Base-by-base conservation (phyloP, 148 eudicot species). In the Nepenthes gracilis region DNA sequence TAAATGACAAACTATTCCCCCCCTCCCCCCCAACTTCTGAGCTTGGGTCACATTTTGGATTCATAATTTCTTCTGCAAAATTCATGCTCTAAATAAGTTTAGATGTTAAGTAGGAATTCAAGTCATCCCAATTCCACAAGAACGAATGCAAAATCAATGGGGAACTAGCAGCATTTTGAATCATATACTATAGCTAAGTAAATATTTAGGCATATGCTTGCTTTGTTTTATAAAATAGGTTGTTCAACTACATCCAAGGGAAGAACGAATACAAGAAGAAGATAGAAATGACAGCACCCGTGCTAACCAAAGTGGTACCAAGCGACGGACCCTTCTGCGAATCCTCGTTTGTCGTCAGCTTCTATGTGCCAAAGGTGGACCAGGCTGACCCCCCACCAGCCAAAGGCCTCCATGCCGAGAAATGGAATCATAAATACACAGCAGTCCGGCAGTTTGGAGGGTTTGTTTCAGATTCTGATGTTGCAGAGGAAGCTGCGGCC, bases 221-320 rank as follows among this genome's bases (percentile, higher is more conserved):
- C 45, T 40, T 40, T 40, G 45, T 40, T 4, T 40, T 40, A 8
- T 40, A 8, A 40, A 4, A 40, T 67, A 91, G 97, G 90, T 64
- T 91, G 61, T 91, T 85, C 35, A 67, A 83, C 5, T 91, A 91
- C 65, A 91, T 91, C 43, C 88, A 84, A 69, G 96, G 97, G 38
- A 74, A 80, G 45, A 91, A 91, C 71, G 71, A 65, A 8, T 69
- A 81, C 48, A 23, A 72, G 5, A 40, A 80, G 66, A 73, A 71
- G 61, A 87, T 91, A 47, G 96, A 87, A 34, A 91, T 91, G 97
- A 91, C 97, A 36, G 96, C 80, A 32, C 97, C 96, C 3, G 97
- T 91, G 56, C 72, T 91, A 45, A 81, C 81, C 45, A 77, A 83
- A 72, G 85, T 91, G n/a, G 53, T 73, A 38, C 90, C 97, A 5